Base-by-base conservation (phyloP, 495 filamentous ascomycete species). In the Trichoderma virens region DNA sequence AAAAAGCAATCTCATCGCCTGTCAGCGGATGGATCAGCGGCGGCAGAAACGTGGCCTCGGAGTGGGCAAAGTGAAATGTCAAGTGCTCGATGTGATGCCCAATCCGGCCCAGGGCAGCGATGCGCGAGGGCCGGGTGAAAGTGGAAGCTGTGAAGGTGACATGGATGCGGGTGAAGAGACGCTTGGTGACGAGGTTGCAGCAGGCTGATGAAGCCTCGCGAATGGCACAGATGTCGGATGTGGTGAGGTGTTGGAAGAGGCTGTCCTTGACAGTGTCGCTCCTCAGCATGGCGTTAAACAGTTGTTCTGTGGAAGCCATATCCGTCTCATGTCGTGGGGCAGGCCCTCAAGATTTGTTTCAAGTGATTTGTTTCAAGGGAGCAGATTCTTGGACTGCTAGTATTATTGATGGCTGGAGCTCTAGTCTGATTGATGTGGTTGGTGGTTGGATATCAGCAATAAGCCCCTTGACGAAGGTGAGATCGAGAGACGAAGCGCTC, bases 61-160 rank as follows among this genome's bases (percentile, higher is more conserved):
- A 83, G 72, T 92, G 90, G 8, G 87, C 80, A 64, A 92, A 82
- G 67, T 75, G 80, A 75, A 93, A 91, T 30, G 80, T 86, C 35
- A 92, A 78, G 43, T 83, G 85, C 69, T 86, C 79, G 66, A 92
- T 82, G 74, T 90, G 82, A 64, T 84, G 84, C 38, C 90, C 90
- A 66, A 94, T 85, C 63, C 87, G 80, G 59, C 84, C 82, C 38
- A 94, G 75, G 23, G 89, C 89, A 35, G 86, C 82, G 62, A 92
- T 77, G 34, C 87, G 79, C 60, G 82, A 78, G 25, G 85, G 86
- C 68, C 83, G 82, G 62, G 86, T 90, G 71, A 93, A 89, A 45
- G 87, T 85, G 68, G 81, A 85, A 32, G 86, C 77, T 30, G 86
- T 82, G 75, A 93, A 92, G 65, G 82, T 88, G 67, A 89, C 68